phyloP scores from a whole-genome alignment of 768 basidiomycete species.

The Lactarius akahatsu region DNA sequence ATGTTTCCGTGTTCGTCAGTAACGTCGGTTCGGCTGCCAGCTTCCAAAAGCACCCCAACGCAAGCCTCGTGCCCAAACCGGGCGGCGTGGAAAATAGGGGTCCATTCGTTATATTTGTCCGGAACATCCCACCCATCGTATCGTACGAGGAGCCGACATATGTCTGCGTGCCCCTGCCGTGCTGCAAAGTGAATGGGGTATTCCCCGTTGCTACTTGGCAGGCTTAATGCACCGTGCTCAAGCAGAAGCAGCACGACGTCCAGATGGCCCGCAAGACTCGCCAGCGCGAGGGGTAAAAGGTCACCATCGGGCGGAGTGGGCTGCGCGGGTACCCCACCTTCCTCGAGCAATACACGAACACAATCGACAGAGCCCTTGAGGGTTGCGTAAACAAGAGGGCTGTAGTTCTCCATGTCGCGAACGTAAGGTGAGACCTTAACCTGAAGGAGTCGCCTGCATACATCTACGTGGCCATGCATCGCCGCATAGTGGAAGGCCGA shows the following conservation, averaged over 20 bases:
- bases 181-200: slow-evolving; percentile 97
- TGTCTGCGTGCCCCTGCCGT: slow-evolving; percentile 83
- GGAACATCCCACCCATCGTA: slow-evolving; percentile 80
- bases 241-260: slow-evolving; percentile 79
- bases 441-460: slow-evolving; percentile 75
- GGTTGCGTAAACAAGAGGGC: slow-evolving; percentile 91
- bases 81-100: slow-evolving; percentile 93
- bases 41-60: slow-evolving; percentile 73
- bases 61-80: slow-evolving; percentile 78
- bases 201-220: slow-evolving; percentile 93
- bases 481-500: slow-evolving; percentile 94
- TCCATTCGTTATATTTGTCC: slow-evolving; percentile 99
- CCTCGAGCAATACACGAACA: slow-evolving; percentile 76
- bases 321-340: slow-evolving; percentile 64
- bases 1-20: slow-evolving; percentile 83
- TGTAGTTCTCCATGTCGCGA: slow-evolving; percentile 92
- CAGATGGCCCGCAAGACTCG: slow-evolving; percentile 85
- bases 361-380: slow-evolving; percentile 80
- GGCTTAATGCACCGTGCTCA: slow-evolving; percentile 68
- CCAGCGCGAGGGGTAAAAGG: slow-evolving; percentile 84
- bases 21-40: slow-evolving; percentile 71
- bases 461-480: slow-evolving; percentile 80
- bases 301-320: slow-evolving; percentile 59
- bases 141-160: slow-evolving; percentile 73
- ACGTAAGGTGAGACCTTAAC: slow-evolving; percentile 63